phyloP scores from a whole-genome alignment of 2,329 filamentous ascomycete species.

The Sporothrix humicola region DNA sequence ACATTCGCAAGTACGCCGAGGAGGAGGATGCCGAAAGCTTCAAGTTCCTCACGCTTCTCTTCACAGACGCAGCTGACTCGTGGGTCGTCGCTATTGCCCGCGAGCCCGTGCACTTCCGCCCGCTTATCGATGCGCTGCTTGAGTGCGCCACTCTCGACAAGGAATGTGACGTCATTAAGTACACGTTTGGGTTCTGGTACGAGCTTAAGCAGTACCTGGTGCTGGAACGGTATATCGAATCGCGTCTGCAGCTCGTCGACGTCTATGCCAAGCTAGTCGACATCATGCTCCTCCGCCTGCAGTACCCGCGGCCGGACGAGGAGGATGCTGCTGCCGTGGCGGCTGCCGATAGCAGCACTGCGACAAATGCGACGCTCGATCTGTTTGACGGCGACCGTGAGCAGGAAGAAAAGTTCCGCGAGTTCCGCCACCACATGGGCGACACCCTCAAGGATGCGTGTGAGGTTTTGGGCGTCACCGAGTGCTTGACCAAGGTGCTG shows the following conservation, averaged over 20 bases:
- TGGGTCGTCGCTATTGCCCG: conserved; percentile 93
- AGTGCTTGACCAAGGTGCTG: conserved; percentile 89
- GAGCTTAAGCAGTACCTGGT: conserved; percentile 97
- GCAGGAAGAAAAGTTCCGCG: conserved; percentile 93
- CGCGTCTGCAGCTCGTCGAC: conserved; percentile 76
- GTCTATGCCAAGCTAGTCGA: conserved; percentile 90
- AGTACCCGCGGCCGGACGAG: conserved; percentile 79
- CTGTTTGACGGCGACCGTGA: conserved; percentile 95
- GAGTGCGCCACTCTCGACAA: conserved; percentile 87
- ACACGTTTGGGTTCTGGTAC: conserved; percentile 98
- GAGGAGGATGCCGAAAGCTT: conserved; percentile 85
- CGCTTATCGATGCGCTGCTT: conserved; percentile 86
- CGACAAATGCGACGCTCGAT: conserved; percentile 58
- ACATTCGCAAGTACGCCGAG: conserved; percentile 74
- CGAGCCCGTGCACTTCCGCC: conserved; percentile 78
- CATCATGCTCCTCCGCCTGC: conserved; percentile 86
- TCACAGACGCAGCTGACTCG: conserved; percentile 89
- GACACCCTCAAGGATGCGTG: conserved; percentile 97
- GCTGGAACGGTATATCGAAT: conserved; percentile 84
- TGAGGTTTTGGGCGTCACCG: conserved; percentile 90
- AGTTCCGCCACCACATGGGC: conserved; percentile 96
- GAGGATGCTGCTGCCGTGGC: conserved; percentile 68
- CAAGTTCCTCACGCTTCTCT: conserved; percentile 87
- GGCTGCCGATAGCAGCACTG: conserved; percentile 57
- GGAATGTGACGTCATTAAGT: conserved; percentile 87